Conservation (phyloP, 2,329 filamentous ascomycete genomes). For the Scopulariopsis brevicaulis region DNA sequence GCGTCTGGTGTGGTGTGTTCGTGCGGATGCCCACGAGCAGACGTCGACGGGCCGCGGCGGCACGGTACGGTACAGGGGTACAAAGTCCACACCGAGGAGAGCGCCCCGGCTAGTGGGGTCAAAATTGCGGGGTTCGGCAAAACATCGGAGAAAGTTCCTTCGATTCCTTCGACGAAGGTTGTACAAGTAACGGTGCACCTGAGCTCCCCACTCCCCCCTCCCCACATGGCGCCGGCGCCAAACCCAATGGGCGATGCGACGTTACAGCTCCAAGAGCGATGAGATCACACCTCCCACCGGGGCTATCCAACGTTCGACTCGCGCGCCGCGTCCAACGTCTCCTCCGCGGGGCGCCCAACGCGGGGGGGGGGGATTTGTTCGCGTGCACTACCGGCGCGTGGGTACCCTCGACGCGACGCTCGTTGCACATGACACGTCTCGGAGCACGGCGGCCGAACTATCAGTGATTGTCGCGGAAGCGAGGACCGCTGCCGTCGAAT, state of each 20-base stretch:
- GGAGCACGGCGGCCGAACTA: neutral
- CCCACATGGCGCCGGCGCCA: neutral
- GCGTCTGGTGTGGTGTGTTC: neutral
- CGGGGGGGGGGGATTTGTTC: no score
- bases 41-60: neutral
- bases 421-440: neutral
- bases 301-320: neutral
- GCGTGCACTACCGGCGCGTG: neutral
- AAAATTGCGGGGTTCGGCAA: neutral
- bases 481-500: neutral
- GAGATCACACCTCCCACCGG: neutral
- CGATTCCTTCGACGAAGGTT: neutral
- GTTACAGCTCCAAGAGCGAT: neutral
- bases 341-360: neutral
- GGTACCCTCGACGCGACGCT: neutral
- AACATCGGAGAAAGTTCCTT: neutral
- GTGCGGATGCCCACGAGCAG: neutral
- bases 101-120: neutral
- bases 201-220: neutral
- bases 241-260: constrained; percentile 1
- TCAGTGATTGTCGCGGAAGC: neutral
- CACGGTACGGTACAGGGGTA: neutral
- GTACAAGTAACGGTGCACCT: no score
- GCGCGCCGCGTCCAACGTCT: neutral
- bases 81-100: neutral